Percentiles rank a stretch among this genome's conserved stretches.
phyloP scores from a whole-genome alignment of 140 eudicot genomes.

The Senecio squalidus region DNA sequence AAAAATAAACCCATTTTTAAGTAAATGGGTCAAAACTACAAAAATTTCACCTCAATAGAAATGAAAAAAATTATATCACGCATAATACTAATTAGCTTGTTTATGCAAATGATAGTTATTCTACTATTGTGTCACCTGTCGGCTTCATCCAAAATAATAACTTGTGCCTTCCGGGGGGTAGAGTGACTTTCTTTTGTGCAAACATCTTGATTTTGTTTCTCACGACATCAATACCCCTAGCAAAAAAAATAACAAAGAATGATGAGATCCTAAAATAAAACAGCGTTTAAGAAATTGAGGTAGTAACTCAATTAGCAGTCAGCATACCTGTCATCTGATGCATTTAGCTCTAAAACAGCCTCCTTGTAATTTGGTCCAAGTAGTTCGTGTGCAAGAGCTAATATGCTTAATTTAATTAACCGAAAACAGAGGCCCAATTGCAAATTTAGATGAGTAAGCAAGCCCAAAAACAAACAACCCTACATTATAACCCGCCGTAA shows the following conservation, averaged over 20 bases:
- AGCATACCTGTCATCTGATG: conserved; percentile 85
- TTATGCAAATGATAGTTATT: neutral
- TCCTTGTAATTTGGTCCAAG: conserved; percentile 86
- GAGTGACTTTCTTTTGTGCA: conserved; percentile 88
- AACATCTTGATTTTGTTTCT: conserved; percentile 99
- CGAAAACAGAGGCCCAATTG: too few species aligned
- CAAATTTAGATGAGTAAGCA: too few species aligned
- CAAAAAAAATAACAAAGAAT: neutral
- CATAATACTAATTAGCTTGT: too few species aligned
- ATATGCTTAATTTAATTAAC: too few species aligned
- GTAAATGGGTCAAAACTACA: too few species aligned
- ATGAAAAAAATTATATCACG: too few species aligned
- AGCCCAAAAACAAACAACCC: too few species aligned
- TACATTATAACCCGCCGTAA: too few species aligned
- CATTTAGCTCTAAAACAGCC: conserved; percentile 94
- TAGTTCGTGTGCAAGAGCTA: conserved; percentile 95
- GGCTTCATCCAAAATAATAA: conserved; percentile 87
- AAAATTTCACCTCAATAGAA: too few species aligned
- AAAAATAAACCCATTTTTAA: too few species aligned
- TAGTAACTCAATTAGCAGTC: neutral
- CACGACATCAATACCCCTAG: conserved; percentile 93
- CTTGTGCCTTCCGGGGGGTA: conserved; percentile 92
- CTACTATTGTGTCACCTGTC: conserved; percentile 86
- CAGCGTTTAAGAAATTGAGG: neutral
- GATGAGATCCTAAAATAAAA: neutral